Conservation (phyloP, 306 rosid species). For the Acacia crassicarpa region DNA sequence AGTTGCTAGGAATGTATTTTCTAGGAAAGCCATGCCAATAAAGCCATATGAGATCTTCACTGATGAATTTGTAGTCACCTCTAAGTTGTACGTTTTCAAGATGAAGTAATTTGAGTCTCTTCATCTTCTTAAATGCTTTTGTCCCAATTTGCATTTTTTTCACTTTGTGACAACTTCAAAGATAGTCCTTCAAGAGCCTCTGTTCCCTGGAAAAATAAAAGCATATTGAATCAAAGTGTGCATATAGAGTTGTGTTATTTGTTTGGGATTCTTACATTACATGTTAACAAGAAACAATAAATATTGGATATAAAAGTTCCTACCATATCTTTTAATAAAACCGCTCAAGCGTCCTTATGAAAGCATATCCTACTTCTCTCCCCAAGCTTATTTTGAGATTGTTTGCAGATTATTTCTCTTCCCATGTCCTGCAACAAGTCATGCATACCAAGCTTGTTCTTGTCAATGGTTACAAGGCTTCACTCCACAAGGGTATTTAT, state of each 20-base stretch:
- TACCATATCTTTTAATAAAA: background rate
- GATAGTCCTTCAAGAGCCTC: background rate
- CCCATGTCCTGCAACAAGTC: background rate
- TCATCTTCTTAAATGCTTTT: background rate
- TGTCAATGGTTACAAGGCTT: background rate
- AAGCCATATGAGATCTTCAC: background rate
- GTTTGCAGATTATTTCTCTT: background rate
- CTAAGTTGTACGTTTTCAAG: background rate
- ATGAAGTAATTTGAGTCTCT: background rate
- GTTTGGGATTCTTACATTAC: no score
- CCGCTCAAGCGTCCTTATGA: background rate
- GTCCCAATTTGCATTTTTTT: background rate
- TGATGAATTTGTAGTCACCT: background rate
- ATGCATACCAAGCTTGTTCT: background rate
- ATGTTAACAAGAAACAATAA: no score
- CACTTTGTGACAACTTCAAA: background rate
- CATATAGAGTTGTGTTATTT: no score
- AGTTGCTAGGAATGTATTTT: background rate
- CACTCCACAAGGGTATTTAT: background rate
- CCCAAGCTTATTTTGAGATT: background rate
- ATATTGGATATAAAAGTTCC: background rate
- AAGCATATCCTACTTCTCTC: background rate
- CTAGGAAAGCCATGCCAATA: background rate
- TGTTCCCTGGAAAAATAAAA: background rate
- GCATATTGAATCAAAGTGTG: no score